Evolutionary conservation across 768 basidiomycete genomes (phyloP).

Genomic region (Boletus speciosus): DNA sequence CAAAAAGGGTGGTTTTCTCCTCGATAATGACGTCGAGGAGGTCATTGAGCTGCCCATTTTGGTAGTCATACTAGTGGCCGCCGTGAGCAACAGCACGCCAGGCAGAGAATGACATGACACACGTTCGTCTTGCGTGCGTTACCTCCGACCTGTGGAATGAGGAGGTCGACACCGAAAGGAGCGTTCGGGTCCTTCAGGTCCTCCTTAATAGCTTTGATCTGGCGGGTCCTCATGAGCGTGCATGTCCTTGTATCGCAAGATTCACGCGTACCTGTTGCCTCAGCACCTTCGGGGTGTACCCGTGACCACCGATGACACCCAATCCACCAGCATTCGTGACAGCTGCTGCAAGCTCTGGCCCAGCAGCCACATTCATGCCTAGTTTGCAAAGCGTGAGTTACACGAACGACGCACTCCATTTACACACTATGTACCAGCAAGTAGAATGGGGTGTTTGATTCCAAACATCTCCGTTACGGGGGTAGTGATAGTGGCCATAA

Average conservation of each 20-base stretch:
- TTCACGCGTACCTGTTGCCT: conserved; percentile 61
- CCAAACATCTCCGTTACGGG: conserved; percentile 88
- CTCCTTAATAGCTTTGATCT: conserved; percentile 74
- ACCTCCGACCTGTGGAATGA: conserved; percentile 84
- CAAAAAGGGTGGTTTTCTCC: conserved; percentile 84
- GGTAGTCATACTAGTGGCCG: conserved; percentile 71
- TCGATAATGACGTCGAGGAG: conserved; percentile 91
- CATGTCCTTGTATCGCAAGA: background rate
- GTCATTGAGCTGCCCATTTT: conserved; percentile 78
- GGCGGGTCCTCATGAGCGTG: conserved; percentile 6
- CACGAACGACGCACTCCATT: conserved; percentile 35
- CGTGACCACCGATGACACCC: conserved; percentile 89
- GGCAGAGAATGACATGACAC: conserved; percentile 16
- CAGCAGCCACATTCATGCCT: conserved; percentile 68
- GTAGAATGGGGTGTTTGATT: conserved; percentile 83
- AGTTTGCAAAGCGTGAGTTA: background rate
- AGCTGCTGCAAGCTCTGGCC: conserved; percentile 85
- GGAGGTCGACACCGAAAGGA: conserved; percentile 89
- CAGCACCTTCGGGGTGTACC: conserved; percentile 80
- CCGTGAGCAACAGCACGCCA: background rate
- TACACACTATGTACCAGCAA: conserved; percentile 54
- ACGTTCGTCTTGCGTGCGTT: conserved; percentile 90
- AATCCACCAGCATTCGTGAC: conserved; percentile 93
- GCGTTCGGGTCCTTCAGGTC: conserved; percentile 68
- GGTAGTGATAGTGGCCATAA: conserved; percentile 62